These are phyloP conservation scores for Panellus pusillus DNA, from an alignment of 768 basidiomycete species.

Conservation along the genomic window DNA sequence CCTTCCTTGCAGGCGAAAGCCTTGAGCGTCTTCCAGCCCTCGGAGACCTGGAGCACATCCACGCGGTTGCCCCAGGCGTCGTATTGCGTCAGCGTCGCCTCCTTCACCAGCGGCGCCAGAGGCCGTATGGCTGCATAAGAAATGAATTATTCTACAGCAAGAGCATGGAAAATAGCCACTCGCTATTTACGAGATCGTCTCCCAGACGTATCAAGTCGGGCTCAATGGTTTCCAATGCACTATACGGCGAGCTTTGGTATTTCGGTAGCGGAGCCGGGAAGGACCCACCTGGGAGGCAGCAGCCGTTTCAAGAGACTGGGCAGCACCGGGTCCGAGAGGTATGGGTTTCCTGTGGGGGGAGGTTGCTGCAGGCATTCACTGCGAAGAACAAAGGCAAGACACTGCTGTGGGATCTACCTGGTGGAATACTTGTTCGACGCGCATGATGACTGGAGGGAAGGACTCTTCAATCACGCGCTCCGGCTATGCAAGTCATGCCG, in stretches of 20 bases:
- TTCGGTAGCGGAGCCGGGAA: not conserved
- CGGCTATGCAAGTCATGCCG: no score
- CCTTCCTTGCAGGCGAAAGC: slow-evolving; percentile 63
- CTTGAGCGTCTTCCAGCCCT: slow-evolving; percentile 73
- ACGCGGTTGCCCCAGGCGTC: slow-evolving; percentile 70
- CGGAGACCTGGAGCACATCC: slow-evolving; percentile 67
- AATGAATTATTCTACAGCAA: not conserved
- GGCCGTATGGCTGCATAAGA: slow-evolving; percentile 49
- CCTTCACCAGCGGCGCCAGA: slow-evolving; percentile 44
- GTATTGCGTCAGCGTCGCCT: slow-evolving; percentile 65
- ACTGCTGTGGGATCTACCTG: not conserved
- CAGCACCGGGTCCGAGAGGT: slow-evolving; percentile 60
- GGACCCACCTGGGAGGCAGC: slow-evolving; percentile 45
- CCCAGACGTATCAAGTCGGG: slow-evolving; percentile 63
- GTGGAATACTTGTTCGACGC: slow-evolving; percentile 19
- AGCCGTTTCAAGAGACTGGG: slow-evolving; percentile 59
- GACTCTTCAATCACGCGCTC: no score
- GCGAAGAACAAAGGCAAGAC: not conserved
- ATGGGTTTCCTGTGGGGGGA: slow-evolving; percentile 55
- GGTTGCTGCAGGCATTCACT: slow-evolving; percentile 8
- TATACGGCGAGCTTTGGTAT: slow-evolving; percentile 21
- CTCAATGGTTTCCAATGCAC: slow-evolving; percentile 50
- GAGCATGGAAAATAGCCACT: slow-evolving; percentile 15
- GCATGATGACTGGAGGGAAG: slow-evolving; percentile 11
- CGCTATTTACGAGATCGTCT: slow-evolving; percentile 52